A percentile compares a stretch with the other conserved stretches of the same genome.
Evolutionary conservation across 2,329 filamentous ascomycete genomes (phyloP).

Genomic region (Colletotrichum gloeosporioides): DNA sequence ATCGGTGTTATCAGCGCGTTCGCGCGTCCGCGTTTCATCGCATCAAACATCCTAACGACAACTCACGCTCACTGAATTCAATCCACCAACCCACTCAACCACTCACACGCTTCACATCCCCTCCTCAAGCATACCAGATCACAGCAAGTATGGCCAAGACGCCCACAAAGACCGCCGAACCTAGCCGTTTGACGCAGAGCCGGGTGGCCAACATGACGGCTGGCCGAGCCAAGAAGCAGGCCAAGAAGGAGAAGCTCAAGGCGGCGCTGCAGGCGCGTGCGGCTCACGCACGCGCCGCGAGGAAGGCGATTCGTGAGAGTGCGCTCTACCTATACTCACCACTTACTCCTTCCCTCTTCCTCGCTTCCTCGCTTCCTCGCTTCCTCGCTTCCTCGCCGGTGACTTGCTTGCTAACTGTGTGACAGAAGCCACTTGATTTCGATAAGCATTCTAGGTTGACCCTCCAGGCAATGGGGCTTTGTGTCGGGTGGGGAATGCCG

Average conservation of each 20-base stretch:
- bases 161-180: background rate
- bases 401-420: background rate
- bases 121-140: background rate
- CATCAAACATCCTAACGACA: background rate
- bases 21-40: background rate
- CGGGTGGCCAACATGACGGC: background rate
- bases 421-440: background rate
- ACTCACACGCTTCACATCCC: background rate
- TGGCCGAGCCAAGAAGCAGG: background rate
- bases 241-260: background rate
- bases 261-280: background rate
- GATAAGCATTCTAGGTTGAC: background rate
- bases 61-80: background rate
- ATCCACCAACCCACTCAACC: background rate
- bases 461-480: background rate
- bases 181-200: background rate
- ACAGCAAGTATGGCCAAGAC: background rate
- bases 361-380: background rate
- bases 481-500: background rate
- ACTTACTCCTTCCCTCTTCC: background rate
- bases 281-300: background rate
- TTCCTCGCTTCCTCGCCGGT: background rate
- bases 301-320: background rate
- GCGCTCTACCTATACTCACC: background rate
- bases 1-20: background rate